Percentiles rank a stretch among this genome's conserved stretches.
Conservation (phyloP, 2,329 filamentous ascomycete species). For the Alternaria novae-zelandiae region DNA sequence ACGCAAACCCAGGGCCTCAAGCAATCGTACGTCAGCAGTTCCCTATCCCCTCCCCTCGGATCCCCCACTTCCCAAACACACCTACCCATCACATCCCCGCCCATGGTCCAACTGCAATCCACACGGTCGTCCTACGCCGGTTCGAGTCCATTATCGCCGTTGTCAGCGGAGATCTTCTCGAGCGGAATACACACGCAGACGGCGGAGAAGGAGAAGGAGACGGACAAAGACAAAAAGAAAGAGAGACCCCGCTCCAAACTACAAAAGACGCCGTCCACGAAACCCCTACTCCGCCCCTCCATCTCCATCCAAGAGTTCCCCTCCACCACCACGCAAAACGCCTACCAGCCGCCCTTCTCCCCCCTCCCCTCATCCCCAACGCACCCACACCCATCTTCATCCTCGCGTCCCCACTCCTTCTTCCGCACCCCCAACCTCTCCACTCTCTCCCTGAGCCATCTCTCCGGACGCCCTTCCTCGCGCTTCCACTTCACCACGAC, state of each 20-base stretch:
- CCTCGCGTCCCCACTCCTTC: constrained; percentile 6
- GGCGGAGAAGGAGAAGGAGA: not conserved
- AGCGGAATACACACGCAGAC: not conserved
- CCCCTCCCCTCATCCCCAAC: not conserved
- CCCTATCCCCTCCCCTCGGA: constrained; percentile 19
- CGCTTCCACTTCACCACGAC: constrained; percentile 43
- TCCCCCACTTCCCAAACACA: constrained; percentile 30
- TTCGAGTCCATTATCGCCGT: not conserved
- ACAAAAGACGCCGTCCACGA: constrained; percentile 18
- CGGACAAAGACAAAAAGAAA: not conserved
- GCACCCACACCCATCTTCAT: not conserved
- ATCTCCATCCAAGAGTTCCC: not conserved
- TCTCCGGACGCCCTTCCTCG: constrained; percentile 32
- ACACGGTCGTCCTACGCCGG: not conserved
- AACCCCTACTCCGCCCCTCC: constrained; percentile 9
- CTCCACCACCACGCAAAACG: not conserved
- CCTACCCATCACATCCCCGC: constrained; percentile 12
- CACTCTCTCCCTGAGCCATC: constrained; percentile 25
- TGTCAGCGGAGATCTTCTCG: not conserved
- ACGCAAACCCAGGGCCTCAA: constrained; percentile 33
- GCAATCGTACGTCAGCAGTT: constrained; percentile 48
- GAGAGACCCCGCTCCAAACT: constrained; percentile 8
- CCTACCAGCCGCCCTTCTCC: not conserved
- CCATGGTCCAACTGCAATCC: constrained; percentile 5
- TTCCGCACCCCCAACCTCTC: constrained; percentile 25